Evolutionary conservation across 768 basidiomycete species (phyloP).

Genomic region (Trametes maxima): DNA sequence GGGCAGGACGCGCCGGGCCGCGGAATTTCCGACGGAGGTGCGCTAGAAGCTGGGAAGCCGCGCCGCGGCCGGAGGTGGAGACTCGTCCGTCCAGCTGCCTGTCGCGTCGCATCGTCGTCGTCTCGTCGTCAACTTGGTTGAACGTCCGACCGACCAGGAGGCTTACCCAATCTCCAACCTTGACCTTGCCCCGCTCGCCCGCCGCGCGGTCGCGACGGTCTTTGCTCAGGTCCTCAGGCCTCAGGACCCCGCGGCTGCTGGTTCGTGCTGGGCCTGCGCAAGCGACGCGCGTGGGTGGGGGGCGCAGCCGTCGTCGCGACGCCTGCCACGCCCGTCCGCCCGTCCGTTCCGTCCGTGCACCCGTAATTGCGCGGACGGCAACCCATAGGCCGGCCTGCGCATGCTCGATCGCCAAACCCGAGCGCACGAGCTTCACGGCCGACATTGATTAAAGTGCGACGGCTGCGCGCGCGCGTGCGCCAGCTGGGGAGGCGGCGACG

Average conservation of each 20-base stretch:
- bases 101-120: conserved; percentile 1
- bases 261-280: background rate
- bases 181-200: background rate
- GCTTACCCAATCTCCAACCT: conserved; percentile 14
- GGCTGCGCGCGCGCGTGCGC: background rate
- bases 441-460: too few species aligned
- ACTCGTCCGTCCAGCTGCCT: background rate
- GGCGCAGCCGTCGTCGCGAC: background rate
- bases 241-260: too few species aligned
- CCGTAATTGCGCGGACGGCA: background rate
- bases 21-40: conserved; percentile 17
- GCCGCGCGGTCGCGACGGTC: background rate
- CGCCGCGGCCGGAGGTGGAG: conserved; percentile 7
- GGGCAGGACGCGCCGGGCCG: conserved; percentile 5
- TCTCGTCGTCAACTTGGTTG: too few species aligned
- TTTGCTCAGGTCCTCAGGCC: background rate
- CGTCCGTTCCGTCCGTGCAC: background rate
- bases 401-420: background rate
- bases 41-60: conserved; percentile 19
- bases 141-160: conserved; percentile 11
- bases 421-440: too few species aligned
- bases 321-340: too few species aligned
- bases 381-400: too few species aligned
- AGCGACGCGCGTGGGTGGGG: background rate
- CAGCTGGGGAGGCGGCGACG: background rate